Conservation (phyloP, 2,329 filamentous ascomycete species). For the Ceratocystis colombiana region DNA sequence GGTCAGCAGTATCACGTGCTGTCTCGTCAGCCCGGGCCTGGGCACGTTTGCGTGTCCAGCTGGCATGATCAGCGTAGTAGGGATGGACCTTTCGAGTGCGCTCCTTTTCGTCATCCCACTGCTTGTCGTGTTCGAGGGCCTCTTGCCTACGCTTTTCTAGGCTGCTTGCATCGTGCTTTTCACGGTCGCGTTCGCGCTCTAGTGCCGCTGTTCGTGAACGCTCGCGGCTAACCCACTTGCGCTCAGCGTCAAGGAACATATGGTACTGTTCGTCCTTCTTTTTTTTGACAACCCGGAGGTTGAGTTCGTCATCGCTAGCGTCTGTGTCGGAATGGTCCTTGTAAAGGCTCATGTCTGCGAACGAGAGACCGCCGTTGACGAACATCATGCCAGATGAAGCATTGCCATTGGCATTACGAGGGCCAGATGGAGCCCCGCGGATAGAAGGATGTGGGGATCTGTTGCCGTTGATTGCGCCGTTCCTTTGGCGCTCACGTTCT, state of each 20-base stretch:
- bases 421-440: constrained; percentile 69
- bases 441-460: constrained; percentile 30
- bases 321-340: constrained; percentile 75
- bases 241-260: constrained; percentile 71
- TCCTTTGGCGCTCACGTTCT: constrained; percentile 67
- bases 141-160: constrained; percentile 57
- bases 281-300: constrained; percentile 60
- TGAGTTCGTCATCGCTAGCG: constrained; percentile 76
- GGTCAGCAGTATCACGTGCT: constrained; percentile 70
- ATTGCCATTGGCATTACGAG: constrained; percentile 55
- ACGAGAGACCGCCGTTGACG: constrained; percentile 57
- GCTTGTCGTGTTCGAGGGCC: constrained; percentile 51
- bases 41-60: constrained; percentile 74
- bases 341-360: constrained; percentile 20
- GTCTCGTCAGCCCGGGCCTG: constrained; percentile 64
- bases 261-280: constrained; percentile 68
- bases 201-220: constrained; percentile 72
- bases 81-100: constrained; percentile 58
- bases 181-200: constrained; percentile 71
- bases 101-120: constrained; percentile 91
- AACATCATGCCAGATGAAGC: constrained; percentile 47
- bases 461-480: constrained; percentile 35
- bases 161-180: constrained; percentile 62
- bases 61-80: constrained; percentile 78
- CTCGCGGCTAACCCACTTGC: constrained; percentile 85